Evolutionary conservation across 1,284 basidiomycete species (phyloP).

Genomic region (Tetrapyrgos nigripes): DNA sequence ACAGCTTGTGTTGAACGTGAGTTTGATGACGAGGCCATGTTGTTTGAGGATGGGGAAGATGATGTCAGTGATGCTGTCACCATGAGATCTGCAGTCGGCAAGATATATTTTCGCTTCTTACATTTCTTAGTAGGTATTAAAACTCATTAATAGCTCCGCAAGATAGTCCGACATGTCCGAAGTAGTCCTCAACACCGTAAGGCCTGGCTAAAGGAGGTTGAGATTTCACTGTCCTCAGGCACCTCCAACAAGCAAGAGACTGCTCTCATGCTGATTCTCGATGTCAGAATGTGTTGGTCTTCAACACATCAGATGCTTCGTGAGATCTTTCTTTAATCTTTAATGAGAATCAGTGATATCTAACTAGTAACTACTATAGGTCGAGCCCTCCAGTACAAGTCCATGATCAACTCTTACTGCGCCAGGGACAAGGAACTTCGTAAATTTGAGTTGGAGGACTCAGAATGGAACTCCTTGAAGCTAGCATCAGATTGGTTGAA

Average conservation of each 20-base stretch:
- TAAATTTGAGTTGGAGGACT: conserved; percentile 19
- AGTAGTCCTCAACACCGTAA: conserved; percentile 18
- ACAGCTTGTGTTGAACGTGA: conserved; percentile 12
- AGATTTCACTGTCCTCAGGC: too few relatives aligned
- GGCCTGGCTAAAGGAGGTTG: too few relatives aligned
- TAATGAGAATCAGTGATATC: not conserved
- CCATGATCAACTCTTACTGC: conserved; percentile 21
- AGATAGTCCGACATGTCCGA: conserved; percentile 25
- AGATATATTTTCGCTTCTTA: conserved; percentile 6
- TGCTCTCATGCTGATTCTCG: not conserved
- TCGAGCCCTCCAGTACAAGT: conserved; percentile 22
- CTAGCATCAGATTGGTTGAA: too few relatives aligned
- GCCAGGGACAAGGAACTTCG: conserved; percentile 19
- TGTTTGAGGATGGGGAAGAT: not conserved
- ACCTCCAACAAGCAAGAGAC: not conserved
- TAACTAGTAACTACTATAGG: conserved; percentile 16
- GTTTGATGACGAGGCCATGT: too few relatives aligned
- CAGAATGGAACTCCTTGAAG: conserved; percentile 28
- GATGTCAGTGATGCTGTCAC: not conserved
- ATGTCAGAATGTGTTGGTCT: not conserved
- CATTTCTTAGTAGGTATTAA: not conserved
- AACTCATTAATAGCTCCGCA: conserved; percentile 4
- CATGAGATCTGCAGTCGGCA: conserved; percentile 12
- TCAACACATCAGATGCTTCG: too few relatives aligned
- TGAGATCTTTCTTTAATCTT: conserved; percentile 32